Base-by-base conservation (phyloP, 192 early-diverging fungal species). In the Lobosporangium transversale region DNA sequence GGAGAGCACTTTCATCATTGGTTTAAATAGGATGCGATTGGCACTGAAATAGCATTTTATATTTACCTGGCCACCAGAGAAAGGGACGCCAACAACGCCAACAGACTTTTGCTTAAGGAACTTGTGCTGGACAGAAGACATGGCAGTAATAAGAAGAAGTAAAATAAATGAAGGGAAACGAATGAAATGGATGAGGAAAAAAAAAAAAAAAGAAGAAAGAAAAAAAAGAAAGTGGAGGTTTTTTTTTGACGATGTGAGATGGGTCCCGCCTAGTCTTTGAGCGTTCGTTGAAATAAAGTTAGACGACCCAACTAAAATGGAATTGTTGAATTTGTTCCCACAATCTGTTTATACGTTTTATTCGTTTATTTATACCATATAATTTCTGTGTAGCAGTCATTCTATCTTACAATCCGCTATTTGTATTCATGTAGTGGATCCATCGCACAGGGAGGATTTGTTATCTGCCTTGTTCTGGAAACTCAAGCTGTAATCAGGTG, bases 1-100 rank as follows among this genome's bases (percentile, higher is more conserved):
- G n/a, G n/a, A n/a, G n/a, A n/a, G n/a, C n/a, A n/a, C n/a, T n/a
- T n/a, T n/a, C n/a, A n/a, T n/a, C n/a, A n/a, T n/a, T n/a, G n/a
- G n/a, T n/a, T n/a, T n/a, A n/a, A n/a, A n/a, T n/a, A n/a, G n/a
- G n/a, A n/a, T n/a, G n/a, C n/a, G n/a, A n/a, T n/a, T n/a, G n/a
- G n/a, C n/a, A n/a, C n/a, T n/a, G n/a, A n/a, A n/a, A 20, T 24
- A 43, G 30, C 42, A 56, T 30, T 51, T n/a, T n/a, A 2, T 44
- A n/a, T 35, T 42, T 63, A 81, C 81, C 68, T 85, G 91, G 9
- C 87, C 90, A 29, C 86, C 88, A 70, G 86, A 89, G 73, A 94
- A 94, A 29, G 89, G 88, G 40, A 89, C 91, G 24, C 90, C 90
- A 37, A 92, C 81, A 54, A 94, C 68, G 27, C 89, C 90, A 36